Conservation (phyloP, 768 basidiomycete species). For the Termitomyces sp. region DNA sequence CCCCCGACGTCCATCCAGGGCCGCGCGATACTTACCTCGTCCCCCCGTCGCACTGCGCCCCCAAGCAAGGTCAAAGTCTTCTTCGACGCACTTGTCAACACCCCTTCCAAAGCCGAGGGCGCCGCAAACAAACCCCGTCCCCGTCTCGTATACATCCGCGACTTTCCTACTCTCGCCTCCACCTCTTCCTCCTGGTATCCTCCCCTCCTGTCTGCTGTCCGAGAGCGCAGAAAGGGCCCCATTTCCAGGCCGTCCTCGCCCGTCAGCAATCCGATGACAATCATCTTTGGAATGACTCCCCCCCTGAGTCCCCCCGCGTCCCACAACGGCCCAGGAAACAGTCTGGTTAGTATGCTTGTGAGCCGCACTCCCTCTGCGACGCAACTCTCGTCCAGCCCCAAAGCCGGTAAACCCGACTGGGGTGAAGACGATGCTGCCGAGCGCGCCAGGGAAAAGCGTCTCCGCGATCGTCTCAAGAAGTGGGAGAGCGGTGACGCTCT, state of each 20-base stretch:
- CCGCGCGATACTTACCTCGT: conserved; percentile 35
- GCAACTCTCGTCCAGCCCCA: conserved; percentile 25
- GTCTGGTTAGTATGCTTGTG: conserved; percentile 41
- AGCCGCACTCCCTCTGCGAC: conserved; percentile 33
- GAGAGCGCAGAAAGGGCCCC: conserved; percentile 64
- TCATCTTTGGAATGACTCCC: conserved; percentile 86
- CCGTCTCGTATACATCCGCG: conserved; percentile 80
- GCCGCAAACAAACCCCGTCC: conserved; percentile 33
- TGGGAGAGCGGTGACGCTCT: conserved; percentile 66
- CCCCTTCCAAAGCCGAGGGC: conserved; percentile 29
- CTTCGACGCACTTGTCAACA: conserved; percentile 74
- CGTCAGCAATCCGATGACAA: conserved; percentile 65
- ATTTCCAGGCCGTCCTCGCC: conserved; percentile 56
- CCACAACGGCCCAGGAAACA: conserved; percentile 23
- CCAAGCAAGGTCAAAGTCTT: conserved; percentile 63
- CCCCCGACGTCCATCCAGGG: conserved; percentile 27
- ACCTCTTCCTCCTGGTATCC: conserved; percentile 79
- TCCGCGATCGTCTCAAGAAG: conserved; percentile 62
- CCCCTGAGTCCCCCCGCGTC: conserved; percentile 50
- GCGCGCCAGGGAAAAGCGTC: conserved; percentile 64
- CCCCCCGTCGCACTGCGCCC: conserved; percentile 36
- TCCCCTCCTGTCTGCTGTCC: conserved; percentile 72
- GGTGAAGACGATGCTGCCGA: conserved; percentile 63
- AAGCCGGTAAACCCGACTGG: conserved; percentile 46
- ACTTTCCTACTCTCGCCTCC: conserved; percentile 70